Evolutionary conservation across 108 stramenopile genomes (phyloP).

Genomic region (Ochromonas danica): DNA sequence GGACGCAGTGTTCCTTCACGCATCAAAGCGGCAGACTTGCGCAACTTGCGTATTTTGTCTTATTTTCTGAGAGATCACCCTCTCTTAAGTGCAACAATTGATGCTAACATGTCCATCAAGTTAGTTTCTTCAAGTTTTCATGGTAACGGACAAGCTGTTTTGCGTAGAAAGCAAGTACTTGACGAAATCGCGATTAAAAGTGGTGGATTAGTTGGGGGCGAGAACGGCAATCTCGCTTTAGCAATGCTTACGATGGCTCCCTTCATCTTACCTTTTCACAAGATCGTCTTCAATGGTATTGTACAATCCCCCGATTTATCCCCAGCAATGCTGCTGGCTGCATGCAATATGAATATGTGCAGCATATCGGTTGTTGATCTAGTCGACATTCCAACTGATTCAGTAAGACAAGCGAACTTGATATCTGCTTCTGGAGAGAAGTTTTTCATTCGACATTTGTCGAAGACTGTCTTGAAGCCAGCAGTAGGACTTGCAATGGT

Average conservation of each 20-base stretch:
- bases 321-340: not conserved
- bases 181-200: not conserved
- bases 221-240: not conserved
- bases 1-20: not conserved
- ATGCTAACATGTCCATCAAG: not conserved
- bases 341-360: not conserved
- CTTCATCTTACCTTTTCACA: not conserved
- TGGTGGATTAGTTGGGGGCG: not conserved
- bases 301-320: not conserved
- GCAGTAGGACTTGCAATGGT: not conserved
- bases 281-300: not conserved
- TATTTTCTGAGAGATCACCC: not conserved
- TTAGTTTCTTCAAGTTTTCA: not conserved
- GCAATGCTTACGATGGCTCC: not conserved
- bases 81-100: not conserved
- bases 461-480: not conserved
- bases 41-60: not conserved
- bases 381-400: not conserved
- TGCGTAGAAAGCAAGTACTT: not conserved
- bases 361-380: not conserved
- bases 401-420: not conserved
- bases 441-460: not conserved
- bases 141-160: not conserved
- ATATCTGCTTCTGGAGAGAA: not conserved
- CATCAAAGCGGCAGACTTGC: not conserved